Evolutionary conservation across 225 moss, liverwort and hornwort genomes (phyloP), one percentile per base, ranked within the genome.

Genomic region (Takakia lepidozioides): DNA sequence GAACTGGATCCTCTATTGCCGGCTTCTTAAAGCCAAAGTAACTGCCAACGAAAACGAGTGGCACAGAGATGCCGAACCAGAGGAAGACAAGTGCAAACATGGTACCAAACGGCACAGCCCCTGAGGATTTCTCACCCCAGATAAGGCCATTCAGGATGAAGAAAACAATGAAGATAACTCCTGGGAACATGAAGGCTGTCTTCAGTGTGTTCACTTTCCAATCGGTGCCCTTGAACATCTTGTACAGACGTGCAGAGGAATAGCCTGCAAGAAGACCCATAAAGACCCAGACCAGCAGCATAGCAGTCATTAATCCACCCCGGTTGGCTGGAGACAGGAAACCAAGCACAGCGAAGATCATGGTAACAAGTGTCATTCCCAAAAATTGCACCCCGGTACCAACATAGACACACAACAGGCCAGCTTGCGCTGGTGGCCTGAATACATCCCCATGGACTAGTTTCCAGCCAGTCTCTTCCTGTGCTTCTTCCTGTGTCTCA

Each of bases 401-500:
- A 35, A 83, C 88, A 46, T 93, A 93, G 18, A 93, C 92, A 58
- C 88, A 88, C 35, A 93, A 62, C 34, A 93, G 73, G 24, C 92
- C 88, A 6, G 88, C 83, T 55, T 65, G 75, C 6, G 51, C 53
- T 20, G 92, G 92, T 42, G 92, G 75, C 57, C 92, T 65, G 67
- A 93, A 88, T 27, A 93, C 93, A 27, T 93, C 93, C 48, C 93
- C 93, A 21, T 93, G 93, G 8, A 93, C 93, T 46, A 93, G 59
- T 67, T 93, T 93, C 93, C 93, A 88, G 26, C 92, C 92, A 19
- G 92, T 93, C 64, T 93, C 92, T 52, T 93, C 92, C 56, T 93
- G 92, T 10, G 92, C 85, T 63, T 93, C 92, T 60, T 93, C 92
- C 58, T 85, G 77, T 47, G 85, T 88, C 53, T 92, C 92, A 25